Evolutionary conservation across 371 early-diverging fungal species (phyloP), one percentile per base, ranked within the genome.

Genomic region (Haplosporangium sp.): DNA sequence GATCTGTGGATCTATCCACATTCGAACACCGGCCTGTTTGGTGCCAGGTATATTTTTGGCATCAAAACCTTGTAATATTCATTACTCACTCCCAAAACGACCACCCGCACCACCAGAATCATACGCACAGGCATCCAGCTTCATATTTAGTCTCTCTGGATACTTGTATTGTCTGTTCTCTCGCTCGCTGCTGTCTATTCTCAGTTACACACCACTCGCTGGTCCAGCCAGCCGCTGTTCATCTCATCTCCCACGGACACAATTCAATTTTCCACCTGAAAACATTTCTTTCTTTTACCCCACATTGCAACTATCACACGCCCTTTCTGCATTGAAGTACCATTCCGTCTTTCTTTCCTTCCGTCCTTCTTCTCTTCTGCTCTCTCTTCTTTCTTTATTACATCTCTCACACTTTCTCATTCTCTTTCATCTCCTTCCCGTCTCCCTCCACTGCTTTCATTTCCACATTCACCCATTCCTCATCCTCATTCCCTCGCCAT

Each of bases 401-500:
- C 42, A 7, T 20, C 18, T 51, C 40, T 23, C 16, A 5, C 29
- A 36, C 50, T 13, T 42, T 12, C 18, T n/a, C 55, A 12, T 36
- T 52, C 29, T 29, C 21, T 36, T 43, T 52, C 21, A 23, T 51
- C 20, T 9, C 4, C 21, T 23, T 41, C 16, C 43, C 29, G 11
- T 21, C 29, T 48, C 11, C 36, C 47, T n/a, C 38, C 56, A 16
- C 21, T 38, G n/a, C 20, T 23, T 11, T 51, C 38, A 0, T 6
- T 54, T 23, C 20, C 55, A 11, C 9, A 12, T 16, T 42, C 55
- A 20, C 11, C 37, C 46, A 59, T 38, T 37, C 38, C 14, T 43
- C 21, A 1, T 7, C 51, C 29, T 14, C 37, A 48, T 48, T 16
- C 36, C 41, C 23, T 45, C 56, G 20, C 21, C 48, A 68, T 68